These are phyloP conservation scores for Nicotiana obtusifolia DNA, from an alignment of 257 asterid genomes.

Conservation along the genomic window DNA sequence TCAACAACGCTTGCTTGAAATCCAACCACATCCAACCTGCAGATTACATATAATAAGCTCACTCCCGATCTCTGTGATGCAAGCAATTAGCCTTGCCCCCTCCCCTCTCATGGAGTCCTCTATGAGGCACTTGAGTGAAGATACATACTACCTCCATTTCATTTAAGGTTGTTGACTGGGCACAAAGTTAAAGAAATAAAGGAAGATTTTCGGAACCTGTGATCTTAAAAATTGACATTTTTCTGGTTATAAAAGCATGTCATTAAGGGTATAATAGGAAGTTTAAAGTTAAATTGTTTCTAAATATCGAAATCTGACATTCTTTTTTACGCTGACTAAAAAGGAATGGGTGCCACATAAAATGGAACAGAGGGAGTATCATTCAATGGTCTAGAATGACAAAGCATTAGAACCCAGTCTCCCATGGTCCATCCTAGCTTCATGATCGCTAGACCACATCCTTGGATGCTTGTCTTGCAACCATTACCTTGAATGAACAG, in stretches of 20 bases:
- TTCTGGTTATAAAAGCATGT: neutral
- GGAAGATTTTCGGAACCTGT: neutral
- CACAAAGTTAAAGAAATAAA: neutral
- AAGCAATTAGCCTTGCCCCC: neutral
- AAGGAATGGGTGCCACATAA: neutral
- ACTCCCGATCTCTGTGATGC: neutral
- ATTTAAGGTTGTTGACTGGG: neutral
- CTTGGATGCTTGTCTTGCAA: neutral
- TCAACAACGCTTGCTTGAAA: neutral
- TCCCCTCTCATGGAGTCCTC: neutral
- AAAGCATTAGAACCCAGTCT: neutral
- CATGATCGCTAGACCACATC: neutral
- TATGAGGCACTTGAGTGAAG: neutral
- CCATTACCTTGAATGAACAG: neutral
- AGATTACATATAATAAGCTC: slow-evolving; percentile 1
- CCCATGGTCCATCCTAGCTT: neutral
- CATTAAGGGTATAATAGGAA: neutral
- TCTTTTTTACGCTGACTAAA: neutral
- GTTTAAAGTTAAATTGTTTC: neutral
- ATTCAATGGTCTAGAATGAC: neutral
- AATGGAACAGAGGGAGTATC: neutral
- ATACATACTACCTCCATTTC: neutral
- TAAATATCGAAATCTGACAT: neutral
- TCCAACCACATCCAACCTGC: neutral
- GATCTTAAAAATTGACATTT: neutral